Conservation (phyloP, 1,139 yeast species). For the Hansenula sp. region DNA sequence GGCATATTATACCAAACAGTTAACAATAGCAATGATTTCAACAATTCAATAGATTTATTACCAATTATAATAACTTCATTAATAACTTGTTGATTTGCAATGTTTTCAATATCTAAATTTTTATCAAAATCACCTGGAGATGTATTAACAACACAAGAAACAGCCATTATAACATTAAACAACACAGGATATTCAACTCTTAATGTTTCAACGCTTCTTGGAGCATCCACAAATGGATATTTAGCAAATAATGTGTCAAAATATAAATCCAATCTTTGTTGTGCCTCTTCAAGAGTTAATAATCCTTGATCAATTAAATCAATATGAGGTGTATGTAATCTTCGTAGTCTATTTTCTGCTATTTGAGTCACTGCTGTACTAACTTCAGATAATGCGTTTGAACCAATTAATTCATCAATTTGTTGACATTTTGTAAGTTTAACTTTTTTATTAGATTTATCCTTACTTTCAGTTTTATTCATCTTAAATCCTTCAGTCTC, state of each 20-base stretch:
- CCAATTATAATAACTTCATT: constrained; percentile 67
- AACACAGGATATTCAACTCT: constrained; percentile 52
- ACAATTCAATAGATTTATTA: constrained; percentile 63
- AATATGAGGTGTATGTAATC: constrained; percentile 11
- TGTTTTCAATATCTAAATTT: constrained; percentile 48
- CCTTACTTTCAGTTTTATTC: background rate
- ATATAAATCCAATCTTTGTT: constrained; percentile 39
- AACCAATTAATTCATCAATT: constrained; percentile 16
- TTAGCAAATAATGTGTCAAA: constrained; percentile 32
- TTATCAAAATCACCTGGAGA: constrained; percentile 24
- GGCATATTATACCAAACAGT: constrained; percentile 83
- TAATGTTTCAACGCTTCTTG: constrained; percentile 39
- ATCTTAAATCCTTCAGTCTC: constrained; percentile 4
- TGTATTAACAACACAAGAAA: constrained; percentile 43
- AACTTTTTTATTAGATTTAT: background rate
- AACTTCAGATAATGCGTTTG: constrained; percentile 27
- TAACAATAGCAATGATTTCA: constrained; percentile 57
- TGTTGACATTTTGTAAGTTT: constrained; percentile 10
- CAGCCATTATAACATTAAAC: constrained; percentile 61
- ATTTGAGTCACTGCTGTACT: constrained; percentile 29
- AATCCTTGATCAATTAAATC: constrained; percentile 49
- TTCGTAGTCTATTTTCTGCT: constrained; percentile 39
- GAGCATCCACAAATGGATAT: constrained; percentile 55
- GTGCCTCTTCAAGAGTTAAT: constrained; percentile 47
- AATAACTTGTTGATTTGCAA: constrained; percentile 53